Evolutionary conservation across 2,329 filamentous ascomycete genomes (phyloP).

Genomic region (Colletotrichum sp.): DNA sequence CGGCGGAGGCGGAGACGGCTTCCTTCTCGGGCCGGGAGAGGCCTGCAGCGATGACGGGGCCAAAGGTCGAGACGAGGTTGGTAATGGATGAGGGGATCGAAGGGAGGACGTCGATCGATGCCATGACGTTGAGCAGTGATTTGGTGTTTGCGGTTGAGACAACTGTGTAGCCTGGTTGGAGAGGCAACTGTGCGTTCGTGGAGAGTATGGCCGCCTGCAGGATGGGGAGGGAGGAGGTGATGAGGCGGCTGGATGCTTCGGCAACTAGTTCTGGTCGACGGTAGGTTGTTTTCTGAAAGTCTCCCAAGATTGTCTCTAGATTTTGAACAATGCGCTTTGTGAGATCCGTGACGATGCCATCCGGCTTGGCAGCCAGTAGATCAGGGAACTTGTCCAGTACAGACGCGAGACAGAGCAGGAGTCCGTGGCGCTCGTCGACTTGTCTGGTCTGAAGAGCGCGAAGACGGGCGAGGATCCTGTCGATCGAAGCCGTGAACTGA

Average conservation of each 20-base stretch:
- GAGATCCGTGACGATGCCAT: neutral
- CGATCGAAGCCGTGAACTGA: conserved; percentile 39
- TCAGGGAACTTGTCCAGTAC: conserved; percentile 54
- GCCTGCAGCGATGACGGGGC: conserved; percentile 46
- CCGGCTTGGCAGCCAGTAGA: conserved; percentile 24
- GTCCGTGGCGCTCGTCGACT: conserved; percentile 72
- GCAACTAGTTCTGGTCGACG: conserved; percentile 69
- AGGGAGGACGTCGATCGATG: conserved; percentile 6
- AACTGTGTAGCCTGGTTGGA: conserved; percentile 12
- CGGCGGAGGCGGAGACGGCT: conserved; percentile 52
- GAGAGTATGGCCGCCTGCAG: conserved; percentile 41
- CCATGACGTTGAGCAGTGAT: neutral
- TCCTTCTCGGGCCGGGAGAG: conserved; percentile 56
- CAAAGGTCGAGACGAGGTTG: conserved; percentile 28
- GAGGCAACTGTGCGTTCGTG: too few species aligned
- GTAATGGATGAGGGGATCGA: conserved; percentile 17
- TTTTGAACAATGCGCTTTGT: conserved; percentile 20
- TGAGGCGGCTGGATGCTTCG: conserved; percentile 63
- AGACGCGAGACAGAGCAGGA: conserved; percentile 66
- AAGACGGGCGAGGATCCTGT: conserved; percentile 49
- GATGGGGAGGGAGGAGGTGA: conserved; percentile 56
- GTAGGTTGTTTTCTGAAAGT: conserved; percentile 46
- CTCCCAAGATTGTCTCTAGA: conserved; percentile 41
- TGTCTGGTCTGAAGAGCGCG: conserved; percentile 57
- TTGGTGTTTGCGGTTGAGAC: conserved; percentile 23